phyloP scores from a whole-genome alignment of 306 rosid species.

The Alnus glutinosa region DNA sequence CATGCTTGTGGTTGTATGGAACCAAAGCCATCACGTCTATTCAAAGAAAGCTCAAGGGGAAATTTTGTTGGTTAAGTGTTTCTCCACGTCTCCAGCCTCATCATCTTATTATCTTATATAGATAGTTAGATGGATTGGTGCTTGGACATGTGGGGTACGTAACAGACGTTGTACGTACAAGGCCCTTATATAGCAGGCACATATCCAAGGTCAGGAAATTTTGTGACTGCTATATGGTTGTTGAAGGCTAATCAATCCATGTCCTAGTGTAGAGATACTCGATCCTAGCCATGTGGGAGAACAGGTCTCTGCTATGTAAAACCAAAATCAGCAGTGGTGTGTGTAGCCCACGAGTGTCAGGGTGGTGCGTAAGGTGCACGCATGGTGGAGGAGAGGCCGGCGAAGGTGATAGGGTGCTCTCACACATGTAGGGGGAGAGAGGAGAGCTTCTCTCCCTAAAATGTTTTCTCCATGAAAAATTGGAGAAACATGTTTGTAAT shows the following conservation, averaged over 20 bases:
- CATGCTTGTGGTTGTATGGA: neutral
- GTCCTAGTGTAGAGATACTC: neutral
- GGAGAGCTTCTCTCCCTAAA: too few species aligned
- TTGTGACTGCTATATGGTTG: neutral
- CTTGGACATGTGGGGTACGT: neutral
- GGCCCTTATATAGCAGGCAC: neutral
- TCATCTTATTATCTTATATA: too few species aligned
- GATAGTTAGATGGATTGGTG: neutral
- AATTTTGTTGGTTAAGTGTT: neutral
- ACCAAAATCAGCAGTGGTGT: too few species aligned
- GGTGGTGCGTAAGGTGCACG: too few species aligned
- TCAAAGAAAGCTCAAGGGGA: neutral
- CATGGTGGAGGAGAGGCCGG: too few species aligned
- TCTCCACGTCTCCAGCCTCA: too few species aligned
- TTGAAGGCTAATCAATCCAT: neutral
- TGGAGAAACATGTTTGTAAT: too few species aligned
- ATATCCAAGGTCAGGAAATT: neutral
- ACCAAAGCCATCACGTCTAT: neutral
- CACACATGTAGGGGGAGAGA: too few species aligned
- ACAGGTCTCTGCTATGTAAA: neutral
- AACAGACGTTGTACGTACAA: neutral
- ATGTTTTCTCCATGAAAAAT: too few species aligned
- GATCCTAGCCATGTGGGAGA: neutral
- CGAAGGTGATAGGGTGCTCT: too few species aligned
- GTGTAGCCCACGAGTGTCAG: too few species aligned